Conservation (phyloP, 2,329 filamentous ascomycete genomes). For the Pseudocercospora fuligena region DNA sequence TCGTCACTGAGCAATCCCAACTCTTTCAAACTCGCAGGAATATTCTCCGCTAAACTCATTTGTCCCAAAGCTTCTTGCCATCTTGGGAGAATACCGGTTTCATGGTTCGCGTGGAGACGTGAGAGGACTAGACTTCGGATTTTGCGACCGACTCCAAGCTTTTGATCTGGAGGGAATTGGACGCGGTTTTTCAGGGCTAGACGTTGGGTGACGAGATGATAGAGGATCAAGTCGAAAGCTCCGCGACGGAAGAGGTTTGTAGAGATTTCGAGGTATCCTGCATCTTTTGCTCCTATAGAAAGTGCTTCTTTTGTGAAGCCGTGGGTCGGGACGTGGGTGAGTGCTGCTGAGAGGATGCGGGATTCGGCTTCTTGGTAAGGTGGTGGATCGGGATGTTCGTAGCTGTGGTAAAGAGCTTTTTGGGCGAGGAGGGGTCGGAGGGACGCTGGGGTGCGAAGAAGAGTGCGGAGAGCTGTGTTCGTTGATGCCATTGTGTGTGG, state of each 20-base stretch:
- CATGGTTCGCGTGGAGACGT: constrained; percentile 73
- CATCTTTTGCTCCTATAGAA: constrained; percentile 77
- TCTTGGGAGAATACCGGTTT: constrained; percentile 65
- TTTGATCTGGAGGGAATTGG: constrained; percentile 45
- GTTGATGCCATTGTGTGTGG: not conserved
- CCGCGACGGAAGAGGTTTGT: constrained; percentile 80
- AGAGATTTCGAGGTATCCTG: constrained; percentile 84
- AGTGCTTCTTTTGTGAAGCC: constrained; percentile 81
- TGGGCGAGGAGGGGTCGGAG: constrained; percentile 36
- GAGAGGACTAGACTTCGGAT: constrained; percentile 76
- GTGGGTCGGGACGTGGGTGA: constrained; percentile 75
- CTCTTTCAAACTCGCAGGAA: constrained; percentile 76
- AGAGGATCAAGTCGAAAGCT: constrained; percentile 79
- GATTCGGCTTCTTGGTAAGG: constrained; percentile 72
- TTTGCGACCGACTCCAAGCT: constrained; percentile 54
- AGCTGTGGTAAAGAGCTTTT: constrained; percentile 68
- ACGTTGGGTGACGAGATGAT: constrained; percentile 73
- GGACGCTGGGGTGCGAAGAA: constrained; percentile 34
- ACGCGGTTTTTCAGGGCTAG: constrained; percentile 59
- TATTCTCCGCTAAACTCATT: constrained; percentile 83
- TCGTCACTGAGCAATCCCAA: constrained; percentile 85
- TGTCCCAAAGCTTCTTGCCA: constrained; percentile 93
- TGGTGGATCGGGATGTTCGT: constrained; percentile 67
- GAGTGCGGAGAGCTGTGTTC: constrained; percentile 32
- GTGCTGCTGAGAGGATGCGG: constrained; percentile 79